Evolutionary conservation across 805 yeast species (phyloP), one percentile per base, ranked within the genome.

Genomic region (Candida loeiensis): DNA sequence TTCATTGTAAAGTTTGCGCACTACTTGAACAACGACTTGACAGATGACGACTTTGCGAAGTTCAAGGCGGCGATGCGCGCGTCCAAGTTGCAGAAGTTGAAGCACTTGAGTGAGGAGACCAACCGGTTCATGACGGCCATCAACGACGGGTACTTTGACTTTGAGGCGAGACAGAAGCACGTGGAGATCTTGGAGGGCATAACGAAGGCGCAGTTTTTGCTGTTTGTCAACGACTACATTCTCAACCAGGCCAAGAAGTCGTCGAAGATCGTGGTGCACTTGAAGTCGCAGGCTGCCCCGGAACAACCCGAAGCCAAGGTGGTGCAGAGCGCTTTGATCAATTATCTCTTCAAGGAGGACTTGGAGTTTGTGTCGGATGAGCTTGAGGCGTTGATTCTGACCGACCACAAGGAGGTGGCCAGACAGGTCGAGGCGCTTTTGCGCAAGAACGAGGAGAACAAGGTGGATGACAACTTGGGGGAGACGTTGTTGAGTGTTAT

Each of bases 71-170:
- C 95, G 1, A 71, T 90, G 44, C 64, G 80, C 39, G 73, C 74
- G 41, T 77, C 77, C 58, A 79, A 86, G 49, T 61, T 77, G 30
- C 85, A 85, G 53, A 85, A 84, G 51, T 70, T 76, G 51, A 87
- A 86, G 63, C 89, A 88, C 50, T 69, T 90, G 62, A 65, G 69
- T 40, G 96, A 91, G 56, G 98, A 93, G 61, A 71, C 77, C 36
- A 55, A 65, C 7, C 67, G 81, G 50, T 82, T 77, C 58, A 80
- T 88, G 77, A 69, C 74, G 39, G 71, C 78, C 11, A 83, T 93
- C 42, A 76, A 77, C 21, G 71, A 78, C 41, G 96, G 96, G 4
- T 84, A 69, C 60, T 90, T 84, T 55, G 87, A 91, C 56, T 91
- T 88, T 62, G 61, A 69, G 26, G 71, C 76, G 39, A 69, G 78